Conservation (phyloP, 2,329 filamentous ascomycete genomes). For the Monilinia fructicola region DNA sequence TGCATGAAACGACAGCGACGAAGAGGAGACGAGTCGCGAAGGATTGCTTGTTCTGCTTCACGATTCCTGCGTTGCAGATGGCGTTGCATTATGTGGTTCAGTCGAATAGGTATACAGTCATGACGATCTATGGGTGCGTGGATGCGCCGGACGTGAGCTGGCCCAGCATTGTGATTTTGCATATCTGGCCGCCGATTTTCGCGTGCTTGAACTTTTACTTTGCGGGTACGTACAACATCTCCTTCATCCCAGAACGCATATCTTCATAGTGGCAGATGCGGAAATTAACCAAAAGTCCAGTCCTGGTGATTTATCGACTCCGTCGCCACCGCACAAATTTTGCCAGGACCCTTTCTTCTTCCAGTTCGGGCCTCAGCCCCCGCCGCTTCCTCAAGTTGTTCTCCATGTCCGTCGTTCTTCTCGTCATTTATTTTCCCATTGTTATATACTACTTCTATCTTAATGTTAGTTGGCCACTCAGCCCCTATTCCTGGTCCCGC, state of each 20-base stretch:
- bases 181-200: constrained; percentile 57
- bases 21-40: constrained; percentile 48
- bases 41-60: constrained; percentile 56
- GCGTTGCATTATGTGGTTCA: constrained; percentile 60
- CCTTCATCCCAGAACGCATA: constrained; percentile 22
- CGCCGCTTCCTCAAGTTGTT: constrained; percentile 63
- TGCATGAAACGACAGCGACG: constrained; percentile 51
- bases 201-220: constrained; percentile 55
- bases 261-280: background rate
- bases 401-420: constrained; percentile 52
- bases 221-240: constrained; percentile 50
- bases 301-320: constrained; percentile 59
- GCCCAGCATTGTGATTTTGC: constrained; percentile 54
- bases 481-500: constrained; percentile 52
- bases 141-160: constrained; percentile 56
- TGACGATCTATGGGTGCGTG: constrained; percentile 58
- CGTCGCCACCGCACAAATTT: constrained; percentile 60
- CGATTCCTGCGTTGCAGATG: constrained; percentile 55
- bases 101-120: constrained; percentile 56
- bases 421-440: constrained; percentile 53
- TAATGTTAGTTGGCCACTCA: constrained; percentile 43
- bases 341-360: constrained; percentile 52
- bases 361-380: constrained; percentile 52
- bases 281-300: constrained; percentile 43
- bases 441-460: constrained; percentile 54